These are phyloP conservation scores for Blastobotrys capitulatus DNA, from an alignment of 1,139 yeast species.

Conservation along the genomic window DNA sequence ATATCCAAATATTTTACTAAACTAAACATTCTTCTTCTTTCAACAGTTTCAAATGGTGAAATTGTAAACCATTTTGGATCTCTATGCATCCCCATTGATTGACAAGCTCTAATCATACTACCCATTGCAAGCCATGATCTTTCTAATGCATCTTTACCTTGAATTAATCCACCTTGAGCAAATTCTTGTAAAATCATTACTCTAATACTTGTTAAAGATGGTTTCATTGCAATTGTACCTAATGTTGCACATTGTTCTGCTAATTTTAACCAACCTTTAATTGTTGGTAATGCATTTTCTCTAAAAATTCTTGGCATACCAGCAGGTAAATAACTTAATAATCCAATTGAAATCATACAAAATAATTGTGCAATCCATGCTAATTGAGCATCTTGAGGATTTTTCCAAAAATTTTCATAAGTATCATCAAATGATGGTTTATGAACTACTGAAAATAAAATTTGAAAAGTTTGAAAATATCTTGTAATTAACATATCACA, in stretches of 20 bases:
- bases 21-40: slow-evolving; percentile 31
- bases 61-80: slow-evolving; percentile 34
- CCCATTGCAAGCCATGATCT: slow-evolving; percentile 31
- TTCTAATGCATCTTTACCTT: slow-evolving; percentile 23
- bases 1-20: slow-evolving; percentile 26
- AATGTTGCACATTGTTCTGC: slow-evolving; percentile 29
- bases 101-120: slow-evolving; percentile 26
- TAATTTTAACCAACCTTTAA: slow-evolving; percentile 29
- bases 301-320: slow-evolving; percentile 19
- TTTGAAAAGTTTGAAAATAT: slow-evolving; percentile 28
- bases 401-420: slow-evolving; percentile 29
- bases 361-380: slow-evolving; percentile 31
- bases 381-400: slow-evolving; percentile 27
- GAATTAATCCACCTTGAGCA: slow-evolving; percentile 22
- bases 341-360: slow-evolving; percentile 28
- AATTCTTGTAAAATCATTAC: slow-evolving; percentile 30
- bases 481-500: slow-evolving; percentile 29
- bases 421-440: slow-evolving; percentile 27
- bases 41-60: slow-evolving; percentile 30
- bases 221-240: slow-evolving; percentile 31
- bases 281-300: slow-evolving; percentile 20
- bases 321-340: slow-evolving; percentile 26
- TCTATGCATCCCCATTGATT: slow-evolving; percentile 34
- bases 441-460: slow-evolving; percentile 29
- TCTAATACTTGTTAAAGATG: slow-evolving; percentile 30